Conservation (phyloP, 345 rosid genomes). For the Citrus unshiu region DNA sequence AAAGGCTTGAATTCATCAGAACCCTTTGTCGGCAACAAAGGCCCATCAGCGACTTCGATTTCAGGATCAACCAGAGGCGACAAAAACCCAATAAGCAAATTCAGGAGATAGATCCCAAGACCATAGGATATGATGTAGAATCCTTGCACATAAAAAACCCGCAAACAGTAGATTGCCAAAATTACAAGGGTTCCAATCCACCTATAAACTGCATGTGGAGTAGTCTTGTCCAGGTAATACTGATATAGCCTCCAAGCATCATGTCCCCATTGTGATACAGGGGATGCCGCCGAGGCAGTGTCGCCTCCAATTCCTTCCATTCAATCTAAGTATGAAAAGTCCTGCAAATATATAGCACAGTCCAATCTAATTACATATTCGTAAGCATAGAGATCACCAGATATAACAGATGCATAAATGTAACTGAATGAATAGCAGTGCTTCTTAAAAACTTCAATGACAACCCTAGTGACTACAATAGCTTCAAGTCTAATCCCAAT, state of each 20-base stretch:
- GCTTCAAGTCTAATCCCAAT: background rate
- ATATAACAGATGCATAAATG: background rate
- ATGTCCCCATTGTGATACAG: slow-evolving; percentile 61
- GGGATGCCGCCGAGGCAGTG: slow-evolving; percentile 48
- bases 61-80: slow-evolving; percentile 96
- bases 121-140: slow-evolving; percentile 88
- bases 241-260: slow-evolving; percentile 81
- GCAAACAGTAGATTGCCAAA: slow-evolving; percentile 49
- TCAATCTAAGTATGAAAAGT: slow-evolving; percentile 26
- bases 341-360: slow-evolving; percentile 18
- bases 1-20: slow-evolving; percentile 98
- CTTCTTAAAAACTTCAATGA: background rate
- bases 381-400: background rate
- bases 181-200: slow-evolving; percentile 77
- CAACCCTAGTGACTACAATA: background rate
- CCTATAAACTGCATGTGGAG: slow-evolving; percentile 73
- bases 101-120: slow-evolving; percentile 85
- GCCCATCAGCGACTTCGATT: slow-evolving; percentile 67
- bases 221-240: slow-evolving; percentile 84
- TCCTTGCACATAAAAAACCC: slow-evolving; percentile 77
- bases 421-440: background rate
- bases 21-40: slow-evolving; percentile 82
- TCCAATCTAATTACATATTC: slow-evolving; percentile 10
- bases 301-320: slow-evolving; percentile 86
- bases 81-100: slow-evolving; percentile 87